Conservation (phyloP, 2,329 filamentous ascomycete species). For the Curvularia verruculosa region DNA sequence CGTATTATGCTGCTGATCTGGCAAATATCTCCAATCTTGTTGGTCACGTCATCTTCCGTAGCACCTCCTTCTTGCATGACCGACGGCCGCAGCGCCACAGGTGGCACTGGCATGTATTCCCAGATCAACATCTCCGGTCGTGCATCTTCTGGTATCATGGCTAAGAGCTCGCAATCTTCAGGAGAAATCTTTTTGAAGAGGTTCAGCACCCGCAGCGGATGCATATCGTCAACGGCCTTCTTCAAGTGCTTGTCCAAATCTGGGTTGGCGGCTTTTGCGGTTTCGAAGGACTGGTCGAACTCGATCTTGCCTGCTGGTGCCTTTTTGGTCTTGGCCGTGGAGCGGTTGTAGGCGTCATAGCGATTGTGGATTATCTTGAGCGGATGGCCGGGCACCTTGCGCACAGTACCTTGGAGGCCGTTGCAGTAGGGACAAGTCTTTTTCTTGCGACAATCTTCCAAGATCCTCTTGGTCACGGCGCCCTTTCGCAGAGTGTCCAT, state of each 20-base stretch:
- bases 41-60: conserved; percentile 95
- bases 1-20: conserved; percentile 88
- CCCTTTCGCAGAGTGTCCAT: conserved; percentile 86
- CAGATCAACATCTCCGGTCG: conserved; percentile 97
- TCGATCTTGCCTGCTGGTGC: conserved; percentile 79
- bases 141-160: conserved; percentile 83
- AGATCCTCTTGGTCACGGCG: conserved; percentile 85
- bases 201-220: conserved; percentile 85
- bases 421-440: conserved; percentile 82
- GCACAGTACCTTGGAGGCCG: conserved; percentile 85
- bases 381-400: conserved; percentile 80
- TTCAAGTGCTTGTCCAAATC: conserved; percentile 90
- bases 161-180: conserved; percentile 87
- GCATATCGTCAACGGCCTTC: conserved; percentile 93
- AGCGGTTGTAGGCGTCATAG: conserved; percentile 85
- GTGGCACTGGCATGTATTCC: conserved; percentile 93
- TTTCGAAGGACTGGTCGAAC: conserved; percentile 84
- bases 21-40: conserved; percentile 95
- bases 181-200: conserved; percentile 87
- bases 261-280: conserved; percentile 75
- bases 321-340: conserved; percentile 82
- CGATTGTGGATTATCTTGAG: conserved; percentile 95
- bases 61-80: conserved; percentile 92
- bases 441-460: conserved; percentile 86
- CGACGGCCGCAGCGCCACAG: conserved; percentile 91